Evolutionary conservation across 2,329 filamentous ascomycete genomes (phyloP), one percentile per base, ranked within the genome.

Genomic region (Pseudocercospora ulei): DNA sequence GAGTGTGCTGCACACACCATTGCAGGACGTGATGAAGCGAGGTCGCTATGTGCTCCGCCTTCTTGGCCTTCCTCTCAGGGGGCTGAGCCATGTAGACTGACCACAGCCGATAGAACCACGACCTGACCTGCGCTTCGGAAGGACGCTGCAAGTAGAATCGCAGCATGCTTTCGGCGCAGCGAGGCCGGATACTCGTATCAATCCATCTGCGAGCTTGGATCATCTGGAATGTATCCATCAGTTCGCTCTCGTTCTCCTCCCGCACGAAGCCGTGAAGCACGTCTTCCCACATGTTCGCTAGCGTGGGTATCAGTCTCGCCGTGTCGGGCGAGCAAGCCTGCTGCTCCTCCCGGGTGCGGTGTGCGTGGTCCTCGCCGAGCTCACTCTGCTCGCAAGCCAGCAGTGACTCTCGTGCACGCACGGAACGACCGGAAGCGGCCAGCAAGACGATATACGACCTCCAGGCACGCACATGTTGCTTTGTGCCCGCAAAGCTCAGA

Each of bases 131-230:
- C n/a, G 67, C 58, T 3, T 80, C 55, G 30, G 75, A 65, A 48
- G 77, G 65, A 28, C 66, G 68, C 7, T 65, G 58, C 1, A 78
- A 73, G 51, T 78, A 85, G 50, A 80, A 80, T 0, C 59, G 60
- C 2, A 78, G 39, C 43, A 55, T 46, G 4, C 18, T 12, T 5
- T 16, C 7, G 24, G 23, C 12, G 29, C 1, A 2, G 33, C 13
- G 6, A 39, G 17, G 23, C 16, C 4, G 20, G 7, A 22, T 28
- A 7, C 6, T 20, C 8, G 4, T 24, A 8, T 24, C 14, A 11
- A 26, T 9, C 34, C 25, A 39, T 3, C 30, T 26, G 8, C 37
- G 35, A 7, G 64, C 59, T 38, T 71, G 62, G 25, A 78, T 65
- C 29, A 73, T 65, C 5, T 69, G 58, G 1, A 73, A 62, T 2